Conservation (phyloP, 805 yeast genomes). For the Myxozyma mucilagina region DNA sequence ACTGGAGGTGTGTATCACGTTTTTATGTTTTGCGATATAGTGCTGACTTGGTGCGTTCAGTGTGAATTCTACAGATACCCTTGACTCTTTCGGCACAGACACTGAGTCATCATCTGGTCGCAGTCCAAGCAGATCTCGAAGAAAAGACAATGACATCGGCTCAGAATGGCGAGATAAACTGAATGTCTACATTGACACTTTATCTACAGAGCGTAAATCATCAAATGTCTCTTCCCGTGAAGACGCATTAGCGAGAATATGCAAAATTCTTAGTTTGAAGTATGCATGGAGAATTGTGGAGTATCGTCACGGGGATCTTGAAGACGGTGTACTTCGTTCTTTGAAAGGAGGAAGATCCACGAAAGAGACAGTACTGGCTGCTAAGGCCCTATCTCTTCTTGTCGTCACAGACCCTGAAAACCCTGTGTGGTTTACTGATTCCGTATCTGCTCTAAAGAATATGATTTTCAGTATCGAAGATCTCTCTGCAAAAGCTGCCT, state of each 20-base stretch:
- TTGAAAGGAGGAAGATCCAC: conserved; percentile 17
- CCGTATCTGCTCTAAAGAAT: conserved; percentile 4
- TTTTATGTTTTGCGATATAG: neutral
- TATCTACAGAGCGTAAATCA: conserved; percentile 25
- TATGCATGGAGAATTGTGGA: conserved; percentile 27
- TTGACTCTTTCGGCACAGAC: conserved; percentile 22
- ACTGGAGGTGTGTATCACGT: conserved; percentile 23
- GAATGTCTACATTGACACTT: conserved; percentile 12
- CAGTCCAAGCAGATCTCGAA: conserved; percentile 14
- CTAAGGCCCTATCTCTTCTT: conserved; percentile 17
- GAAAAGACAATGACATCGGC: conserved; percentile 21
- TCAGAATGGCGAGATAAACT: conserved; percentile 27
- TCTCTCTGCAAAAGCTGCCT: conserved; percentile 16
- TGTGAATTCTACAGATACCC: conserved; percentile 19
- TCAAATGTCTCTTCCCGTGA: conserved; percentile 19
- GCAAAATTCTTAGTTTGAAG: conserved; percentile 22
- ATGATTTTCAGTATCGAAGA: conserved; percentile 8
- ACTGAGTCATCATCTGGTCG: conserved; percentile 6
- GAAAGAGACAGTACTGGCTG: conserved; percentile 18
- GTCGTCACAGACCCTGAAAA: conserved; percentile 30
- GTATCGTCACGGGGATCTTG: conserved; percentile 20
- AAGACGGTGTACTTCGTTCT: conserved; percentile 17
- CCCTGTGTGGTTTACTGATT: conserved; percentile 2
- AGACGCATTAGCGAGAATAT: conserved; percentile 22
- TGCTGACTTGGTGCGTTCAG: neutral